These are phyloP conservation scores for Paraconiothyrium sp. DNA, from an alignment of 2,329 filamentous ascomycete species.

Conservation along the genomic window DNA sequence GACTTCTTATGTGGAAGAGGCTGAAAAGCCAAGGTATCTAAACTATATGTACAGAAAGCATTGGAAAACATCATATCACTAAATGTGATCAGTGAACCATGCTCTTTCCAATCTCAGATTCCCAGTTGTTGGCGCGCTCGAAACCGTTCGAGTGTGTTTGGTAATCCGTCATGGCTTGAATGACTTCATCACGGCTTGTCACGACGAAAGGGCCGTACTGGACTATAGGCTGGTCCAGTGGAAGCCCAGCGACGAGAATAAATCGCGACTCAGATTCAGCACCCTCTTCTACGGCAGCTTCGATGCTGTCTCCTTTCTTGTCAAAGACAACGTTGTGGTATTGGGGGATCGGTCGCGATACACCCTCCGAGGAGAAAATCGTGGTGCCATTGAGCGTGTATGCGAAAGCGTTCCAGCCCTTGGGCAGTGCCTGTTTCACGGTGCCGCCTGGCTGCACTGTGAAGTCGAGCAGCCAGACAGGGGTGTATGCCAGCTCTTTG, in stretches of 20 bases:
- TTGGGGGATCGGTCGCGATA: constrained; percentile 63
- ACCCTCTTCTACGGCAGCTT: constrained; percentile 71
- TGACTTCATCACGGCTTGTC: constrained; percentile 47
- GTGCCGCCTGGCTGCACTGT: constrained; percentile 80
- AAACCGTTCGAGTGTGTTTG: constrained; percentile 50
- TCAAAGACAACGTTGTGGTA: constrained; percentile 94
- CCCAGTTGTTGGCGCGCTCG: constrained; percentile 77
- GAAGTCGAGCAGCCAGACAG: constrained; percentile 94
- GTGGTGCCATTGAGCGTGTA: constrained; percentile 83
- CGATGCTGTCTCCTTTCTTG: constrained; percentile 77
- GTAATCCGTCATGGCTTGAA: constrained; percentile 51
- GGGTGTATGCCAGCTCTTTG: constrained; percentile 92
- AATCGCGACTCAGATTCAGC: constrained; percentile 69
- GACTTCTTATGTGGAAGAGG: background rate
- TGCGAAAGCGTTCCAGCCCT: constrained; percentile 88
- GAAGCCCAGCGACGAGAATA: constrained; percentile 80
- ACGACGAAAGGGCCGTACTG: constrained; percentile 53
- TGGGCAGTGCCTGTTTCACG: constrained; percentile 77
- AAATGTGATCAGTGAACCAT: constrained; percentile 38
- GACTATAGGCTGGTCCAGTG: constrained; percentile 51
- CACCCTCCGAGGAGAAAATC: constrained; percentile 58
- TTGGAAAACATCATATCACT: background rate
- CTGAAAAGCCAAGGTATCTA: constrained; percentile 10
- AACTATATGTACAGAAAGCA: constrained; percentile 7
- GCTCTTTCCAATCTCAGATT: constrained; percentile 70